Conservation (phyloP, 306 rosid genomes). For the Casuarina equisetifolia region DNA sequence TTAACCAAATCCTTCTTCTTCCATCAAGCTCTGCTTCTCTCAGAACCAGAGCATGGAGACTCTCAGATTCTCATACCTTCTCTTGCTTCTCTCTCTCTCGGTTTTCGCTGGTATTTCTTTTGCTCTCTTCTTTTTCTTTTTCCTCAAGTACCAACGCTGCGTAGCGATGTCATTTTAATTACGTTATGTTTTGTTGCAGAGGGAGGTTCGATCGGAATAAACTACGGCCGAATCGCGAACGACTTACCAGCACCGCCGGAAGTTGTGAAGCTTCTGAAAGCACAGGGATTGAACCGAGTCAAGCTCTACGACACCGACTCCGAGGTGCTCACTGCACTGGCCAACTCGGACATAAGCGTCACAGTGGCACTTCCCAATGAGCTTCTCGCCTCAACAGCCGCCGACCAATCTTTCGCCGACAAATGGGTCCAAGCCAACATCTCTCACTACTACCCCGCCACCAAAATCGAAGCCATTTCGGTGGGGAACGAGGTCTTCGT, state of each 20-base stretch:
- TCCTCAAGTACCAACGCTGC: neutral
- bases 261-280: constrained; percentile 62
- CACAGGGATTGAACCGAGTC: constrained; percentile 54
- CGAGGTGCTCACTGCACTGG: constrained; percentile 53
- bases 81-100: constrained; percentile 25
- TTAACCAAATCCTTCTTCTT: neutral
- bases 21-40: constrained; percentile 21
- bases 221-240: constrained; percentile 76
- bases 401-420: constrained; percentile 65
- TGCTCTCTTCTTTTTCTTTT: neutral
- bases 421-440: constrained; percentile 69
- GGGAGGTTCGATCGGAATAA: constrained; percentile 60
- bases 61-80: constrained; percentile 11
- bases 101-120: constrained; percentile 42
- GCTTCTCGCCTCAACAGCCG: constrained; percentile 62
- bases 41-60: constrained; percentile 53
- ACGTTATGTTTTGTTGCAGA: constrained; percentile 24
- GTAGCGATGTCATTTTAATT: neutral
- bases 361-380: constrained; percentile 67
- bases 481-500: constrained; percentile 87
- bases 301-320: constrained; percentile 80
- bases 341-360: constrained; percentile 56
- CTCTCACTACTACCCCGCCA: constrained; percentile 51
- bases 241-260: constrained; percentile 54
- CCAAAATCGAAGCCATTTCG: constrained; percentile 70